These are phyloP conservation scores for Gypsophila paniculata DNA, from an alignment of 179 eudicot genomes.

Conservation along the genomic window DNA sequence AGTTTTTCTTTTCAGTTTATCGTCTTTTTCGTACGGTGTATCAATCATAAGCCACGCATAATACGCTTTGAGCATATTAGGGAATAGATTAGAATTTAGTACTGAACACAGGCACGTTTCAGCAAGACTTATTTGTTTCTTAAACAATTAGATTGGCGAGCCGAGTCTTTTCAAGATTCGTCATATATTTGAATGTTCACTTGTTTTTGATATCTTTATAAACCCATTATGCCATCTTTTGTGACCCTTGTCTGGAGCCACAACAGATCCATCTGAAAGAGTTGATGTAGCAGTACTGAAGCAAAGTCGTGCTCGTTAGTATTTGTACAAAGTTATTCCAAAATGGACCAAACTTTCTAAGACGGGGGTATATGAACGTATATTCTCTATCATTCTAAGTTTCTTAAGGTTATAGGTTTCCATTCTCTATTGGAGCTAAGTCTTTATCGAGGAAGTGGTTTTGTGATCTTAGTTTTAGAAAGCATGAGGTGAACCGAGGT, in stretches of 20 bases:
- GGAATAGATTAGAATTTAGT: background rate
- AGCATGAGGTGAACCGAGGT: no score
- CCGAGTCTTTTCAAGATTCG: background rate
- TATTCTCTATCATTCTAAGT: background rate
- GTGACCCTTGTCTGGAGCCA: background rate
- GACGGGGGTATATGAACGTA: background rate
- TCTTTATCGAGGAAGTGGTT: background rate
- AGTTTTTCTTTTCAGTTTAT: background rate
- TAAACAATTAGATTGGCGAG: background rate
- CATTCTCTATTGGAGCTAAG: background rate
- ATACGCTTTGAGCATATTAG: background rate
- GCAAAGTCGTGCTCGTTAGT: background rate
- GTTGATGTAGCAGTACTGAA: conserved; percentile 1
- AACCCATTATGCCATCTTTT: background rate
- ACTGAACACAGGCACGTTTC: background rate
- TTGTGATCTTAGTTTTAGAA: no score
- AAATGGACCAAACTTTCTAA: background rate
- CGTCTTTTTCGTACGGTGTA: background rate
- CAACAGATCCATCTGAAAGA: background rate
- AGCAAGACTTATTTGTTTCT: background rate
- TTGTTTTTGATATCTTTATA: background rate
- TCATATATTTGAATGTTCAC: background rate
- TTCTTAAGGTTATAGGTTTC: no score
- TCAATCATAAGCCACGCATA: background rate
- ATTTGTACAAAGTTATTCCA: background rate